A percentile compares a stretch with the other conserved stretches of the same genome.
Evolutionary conservation across 1,139 yeast genomes (phyloP).

Genomic region (Magnusiomyces paraingens): DNA sequence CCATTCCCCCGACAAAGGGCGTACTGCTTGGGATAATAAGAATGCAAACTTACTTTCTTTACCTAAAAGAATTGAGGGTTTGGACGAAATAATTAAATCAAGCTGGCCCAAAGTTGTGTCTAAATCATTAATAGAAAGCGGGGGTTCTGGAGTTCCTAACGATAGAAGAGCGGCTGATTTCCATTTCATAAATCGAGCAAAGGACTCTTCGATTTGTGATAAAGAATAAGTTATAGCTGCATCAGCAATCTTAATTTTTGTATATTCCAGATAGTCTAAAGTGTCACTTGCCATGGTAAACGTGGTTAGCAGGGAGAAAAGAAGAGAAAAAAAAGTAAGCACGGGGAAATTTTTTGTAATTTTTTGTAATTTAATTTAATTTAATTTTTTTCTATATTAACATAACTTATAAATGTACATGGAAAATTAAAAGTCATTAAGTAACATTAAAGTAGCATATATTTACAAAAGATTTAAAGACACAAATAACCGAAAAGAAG

Average conservation of each 20-base stretch:
- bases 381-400: constrained; percentile 2
- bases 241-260: neutral
- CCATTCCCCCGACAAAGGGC: constrained; percentile 22
- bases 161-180: neutral
- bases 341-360: too few species aligned
- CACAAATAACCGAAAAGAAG: neutral
- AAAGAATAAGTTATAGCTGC: neutral
- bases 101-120: neutral
- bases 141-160: neutral
- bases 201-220: neutral
- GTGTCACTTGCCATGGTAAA: neutral
- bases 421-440: neutral
- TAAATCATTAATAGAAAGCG: neutral
- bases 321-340: constrained; percentile 1
- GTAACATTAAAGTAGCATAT: neutral
- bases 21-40: constrained; percentile 12
- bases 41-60: neutral
- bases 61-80: neutral
- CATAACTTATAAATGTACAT: neutral
- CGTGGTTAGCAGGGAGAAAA: neutral
- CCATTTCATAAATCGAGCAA: neutral
- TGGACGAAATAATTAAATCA: neutral
- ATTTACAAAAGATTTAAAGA: neutral
- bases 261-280: neutral
- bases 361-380: neutral